phyloP scores from a whole-genome alignment of 2,329 filamentous ascomycete species.

The Botrytis deweyae region DNA sequence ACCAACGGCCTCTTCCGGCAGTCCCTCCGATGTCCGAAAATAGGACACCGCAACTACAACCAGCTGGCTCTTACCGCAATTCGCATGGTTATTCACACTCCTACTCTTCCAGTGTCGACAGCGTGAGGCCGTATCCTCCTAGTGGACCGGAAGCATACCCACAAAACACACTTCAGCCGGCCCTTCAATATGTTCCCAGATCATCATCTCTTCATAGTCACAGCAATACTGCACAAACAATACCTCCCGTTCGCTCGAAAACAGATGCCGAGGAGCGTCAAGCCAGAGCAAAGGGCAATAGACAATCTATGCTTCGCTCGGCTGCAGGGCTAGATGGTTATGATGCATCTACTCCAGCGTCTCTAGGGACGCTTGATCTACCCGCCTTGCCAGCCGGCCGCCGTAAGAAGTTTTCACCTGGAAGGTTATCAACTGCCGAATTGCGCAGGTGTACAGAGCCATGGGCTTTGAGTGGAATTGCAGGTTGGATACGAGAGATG shows the following conservation, averaged over 20 bases:
- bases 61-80: conserved; percentile 58
- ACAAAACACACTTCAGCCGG: conserved; percentile 47
- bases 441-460: conserved; percentile 84
- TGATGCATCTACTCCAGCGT: conserved; percentile 51
- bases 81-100: conserved; percentile 48
- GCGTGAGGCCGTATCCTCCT: conserved; percentile 34
- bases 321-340: conserved; percentile 56
- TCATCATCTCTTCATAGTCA: conserved; percentile 83
- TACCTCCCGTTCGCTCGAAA: conserved; percentile 84
- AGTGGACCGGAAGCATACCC: conserved; percentile 37
- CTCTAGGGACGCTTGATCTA: conserved; percentile 70
- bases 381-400: conserved; percentile 78
- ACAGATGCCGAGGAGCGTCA: conserved; percentile 78
- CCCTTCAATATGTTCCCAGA: conserved; percentile 54
- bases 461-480: conserved; percentile 88
- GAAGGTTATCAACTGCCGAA: conserved; percentile 77
- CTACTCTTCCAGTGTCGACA: conserved; percentile 49
- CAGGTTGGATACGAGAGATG: conserved; percentile 83
- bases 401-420: conserved; percentile 79
- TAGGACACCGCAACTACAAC: conserved; percentile 48
- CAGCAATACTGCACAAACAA: conserved; percentile 73
- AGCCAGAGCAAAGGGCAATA: conserved; percentile 52
- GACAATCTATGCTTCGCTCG: conserved; percentile 52
- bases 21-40: conserved; percentile 53
- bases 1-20: conserved; percentile 62